Evolutionary conservation across 352 stramenopile genomes (phyloP).

Genomic region (Globisporangium cystogenes): DNA sequence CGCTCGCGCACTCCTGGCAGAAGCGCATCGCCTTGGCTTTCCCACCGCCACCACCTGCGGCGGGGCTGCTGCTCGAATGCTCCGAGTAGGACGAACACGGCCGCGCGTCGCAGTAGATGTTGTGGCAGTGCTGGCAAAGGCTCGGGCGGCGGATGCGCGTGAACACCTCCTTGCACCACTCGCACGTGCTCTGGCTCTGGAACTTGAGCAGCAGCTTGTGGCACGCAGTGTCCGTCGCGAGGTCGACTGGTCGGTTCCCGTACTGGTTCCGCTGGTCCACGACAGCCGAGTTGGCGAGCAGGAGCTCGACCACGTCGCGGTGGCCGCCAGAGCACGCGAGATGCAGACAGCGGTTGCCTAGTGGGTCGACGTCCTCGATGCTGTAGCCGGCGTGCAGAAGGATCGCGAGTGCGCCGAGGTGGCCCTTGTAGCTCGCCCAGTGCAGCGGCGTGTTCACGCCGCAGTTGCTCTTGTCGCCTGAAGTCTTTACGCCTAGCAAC

Average conservation of each 20-base stretch:
- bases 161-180: constrained; percentile 79
- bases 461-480: constrained; percentile 14
- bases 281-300: constrained; percentile 58
- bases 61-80: constrained; percentile 2
- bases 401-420: constrained; percentile 55
- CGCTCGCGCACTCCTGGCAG: constrained; percentile 67
- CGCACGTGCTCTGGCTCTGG: constrained; percentile 46
- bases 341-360: constrained; percentile 71
- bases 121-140: constrained; percentile 76
- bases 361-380: constrained; percentile 53
- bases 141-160: constrained; percentile 52
- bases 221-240: constrained; percentile 54
- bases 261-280: constrained; percentile 66
- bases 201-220: constrained; percentile 63
- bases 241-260: constrained; percentile 64
- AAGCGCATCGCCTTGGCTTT: constrained; percentile 34
- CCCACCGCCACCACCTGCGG: not conserved
- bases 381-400: constrained; percentile 67
- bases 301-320: constrained; percentile 55
- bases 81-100: constrained; percentile 57
- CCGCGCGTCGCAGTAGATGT: constrained; percentile 76
- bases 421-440: constrained; percentile 84
- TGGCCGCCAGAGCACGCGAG: constrained; percentile 69
- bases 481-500: not conserved
- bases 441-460: constrained; percentile 72